Base-by-base conservation (phyloP, 192 early-diverging fungal genomes). In the Coemansia erecta region DNA sequence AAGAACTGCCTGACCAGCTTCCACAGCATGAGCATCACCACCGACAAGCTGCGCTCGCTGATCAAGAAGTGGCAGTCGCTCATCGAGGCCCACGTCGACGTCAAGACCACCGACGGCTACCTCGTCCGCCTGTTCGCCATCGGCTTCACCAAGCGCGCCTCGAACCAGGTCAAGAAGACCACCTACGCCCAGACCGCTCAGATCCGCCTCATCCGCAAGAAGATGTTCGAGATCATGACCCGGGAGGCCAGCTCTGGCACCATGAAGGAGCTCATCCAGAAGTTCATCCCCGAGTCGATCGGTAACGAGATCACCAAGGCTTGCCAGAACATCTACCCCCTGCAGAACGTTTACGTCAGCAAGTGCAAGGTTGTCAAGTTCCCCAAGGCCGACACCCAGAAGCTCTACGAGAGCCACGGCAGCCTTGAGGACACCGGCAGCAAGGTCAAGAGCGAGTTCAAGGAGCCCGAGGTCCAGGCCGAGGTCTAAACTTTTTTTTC, bases 71-170 rank as follows among this genome's bases (percentile, higher is more conserved):
- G 95, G 95, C 94, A 98, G 84, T 87, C 97, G 68, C 83, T 95
- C 58, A 94, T 99, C 56, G 95, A 99, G 88, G 94, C 94, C 60
- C 87, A 91, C 81, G 87, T 95, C 21, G 95, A 99, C 82, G 92
- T 98, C 86, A 99, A 99, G 91, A 99, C 97, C 82, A 96, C 97
- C 66, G 97, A 99, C 84, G 97, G 97, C 65, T 99, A 99, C 89
- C 84, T 97, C 56, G 80, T 99, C 73, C 95, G 97, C 76, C 84
- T 97, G 72, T 99, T 99, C 73, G 87, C 87, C 72, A 91, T 98
- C 76, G 94, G 89, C 60, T 98, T 98, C 90, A 99, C 96, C 84
- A 86, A 90, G 82, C 88, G 90, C 65, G 90, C 90, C 74, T 81
- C 82, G 53, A 89, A 93, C 88, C 97, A 99, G 88, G 81, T 94